Evolutionary conservation across 1,284 basidiomycete genomes (phyloP).

Genomic region (Bjerkandera adusta): DNA sequence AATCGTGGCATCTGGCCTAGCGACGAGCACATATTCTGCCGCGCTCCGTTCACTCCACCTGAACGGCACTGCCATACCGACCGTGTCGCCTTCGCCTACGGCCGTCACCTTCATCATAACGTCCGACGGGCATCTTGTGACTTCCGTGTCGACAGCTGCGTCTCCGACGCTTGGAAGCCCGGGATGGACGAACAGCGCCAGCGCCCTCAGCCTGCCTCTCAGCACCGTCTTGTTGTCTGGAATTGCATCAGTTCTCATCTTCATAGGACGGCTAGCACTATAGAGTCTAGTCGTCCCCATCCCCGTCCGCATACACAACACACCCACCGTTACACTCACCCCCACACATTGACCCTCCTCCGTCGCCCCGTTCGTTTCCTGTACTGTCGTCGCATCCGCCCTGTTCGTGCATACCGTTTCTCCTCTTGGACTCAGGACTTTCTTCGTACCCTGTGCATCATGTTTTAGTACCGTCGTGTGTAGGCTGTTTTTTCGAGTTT

Average conservation of each 20-base stretch:
- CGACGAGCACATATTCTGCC: conserved; percentile 65
- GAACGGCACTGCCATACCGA: conserved; percentile 33
- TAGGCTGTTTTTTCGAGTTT: too few relatives aligned
- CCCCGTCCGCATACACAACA: too few relatives aligned
- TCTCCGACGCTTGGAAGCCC: conserved; percentile 34
- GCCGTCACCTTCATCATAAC: conserved; percentile 35
- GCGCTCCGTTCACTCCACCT: conserved; percentile 37
- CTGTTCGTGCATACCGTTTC: too few relatives aligned
- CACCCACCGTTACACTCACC: too few relatives aligned
- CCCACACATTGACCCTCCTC: conserved; percentile 2
- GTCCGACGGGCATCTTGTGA: conserved; percentile 29
- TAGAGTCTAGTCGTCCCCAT: too few relatives aligned
- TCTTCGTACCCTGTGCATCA: too few relatives aligned
- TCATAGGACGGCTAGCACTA: conserved; percentile 3
- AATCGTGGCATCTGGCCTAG: conserved; percentile 57
- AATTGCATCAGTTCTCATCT: conserved; percentile 1
- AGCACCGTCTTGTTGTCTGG: background rate
- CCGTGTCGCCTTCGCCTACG: conserved; percentile 32
- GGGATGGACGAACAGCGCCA: conserved; percentile 23
- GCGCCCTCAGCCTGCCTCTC: conserved; percentile 6
- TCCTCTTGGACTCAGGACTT: too few relatives aligned
- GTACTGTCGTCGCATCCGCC: conserved; percentile 1
- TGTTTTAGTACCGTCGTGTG: too few relatives aligned
- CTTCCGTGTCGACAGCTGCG: conserved; percentile 28
- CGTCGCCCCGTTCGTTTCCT: conserved; percentile 1